phyloP scores from a whole-genome alignment of 163 green algal species.

The Scenedesmus sp. region DNA sequence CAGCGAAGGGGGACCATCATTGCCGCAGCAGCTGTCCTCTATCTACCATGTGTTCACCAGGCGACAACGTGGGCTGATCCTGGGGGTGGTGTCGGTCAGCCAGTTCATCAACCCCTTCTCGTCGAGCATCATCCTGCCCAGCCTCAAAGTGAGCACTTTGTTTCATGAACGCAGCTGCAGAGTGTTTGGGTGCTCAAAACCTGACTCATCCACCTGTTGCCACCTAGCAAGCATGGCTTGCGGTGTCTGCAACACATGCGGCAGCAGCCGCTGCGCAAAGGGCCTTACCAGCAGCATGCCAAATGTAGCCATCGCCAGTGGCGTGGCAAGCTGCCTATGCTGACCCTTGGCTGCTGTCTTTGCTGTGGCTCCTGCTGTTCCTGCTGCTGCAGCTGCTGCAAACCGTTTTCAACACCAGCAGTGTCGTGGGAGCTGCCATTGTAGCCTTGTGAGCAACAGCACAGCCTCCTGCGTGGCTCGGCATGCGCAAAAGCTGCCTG shows the following conservation, averaged over 20 bases:
- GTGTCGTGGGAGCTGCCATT: neutral
- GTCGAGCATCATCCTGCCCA: neutral
- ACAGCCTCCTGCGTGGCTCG: neutral
- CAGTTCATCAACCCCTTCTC: conserved; percentile 32
- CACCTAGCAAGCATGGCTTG: neutral
- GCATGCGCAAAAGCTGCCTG: too few species aligned
- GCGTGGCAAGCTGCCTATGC: neutral
- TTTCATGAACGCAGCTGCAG: too few species aligned
- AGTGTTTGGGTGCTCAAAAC: too few species aligned
- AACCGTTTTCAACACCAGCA: neutral
- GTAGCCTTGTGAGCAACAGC: neutral
- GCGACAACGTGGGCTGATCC: neutral
- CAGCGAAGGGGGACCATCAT: neutral
- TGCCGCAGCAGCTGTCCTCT: neutral
- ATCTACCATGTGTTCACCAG: conserved; percentile 23
- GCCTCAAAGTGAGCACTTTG: neutral
- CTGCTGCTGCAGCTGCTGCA: neutral
- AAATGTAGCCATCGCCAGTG: too few species aligned
- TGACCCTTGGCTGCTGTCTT: neutral
- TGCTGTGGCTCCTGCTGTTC: neutral
- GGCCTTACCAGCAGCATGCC: too few species aligned
- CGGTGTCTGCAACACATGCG: too few species aligned
- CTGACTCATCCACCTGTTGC: neutral
- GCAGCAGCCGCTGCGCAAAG: too few species aligned
- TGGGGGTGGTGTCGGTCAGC: conserved; percentile 24